A percentile compares a stretch with the other conserved stretches of the same genome.
These are phyloP conservation scores for Aspergillus vadensis DNA, from an alignment of 2,329 filamentous ascomycete species.

Conservation along the genomic window DNA sequence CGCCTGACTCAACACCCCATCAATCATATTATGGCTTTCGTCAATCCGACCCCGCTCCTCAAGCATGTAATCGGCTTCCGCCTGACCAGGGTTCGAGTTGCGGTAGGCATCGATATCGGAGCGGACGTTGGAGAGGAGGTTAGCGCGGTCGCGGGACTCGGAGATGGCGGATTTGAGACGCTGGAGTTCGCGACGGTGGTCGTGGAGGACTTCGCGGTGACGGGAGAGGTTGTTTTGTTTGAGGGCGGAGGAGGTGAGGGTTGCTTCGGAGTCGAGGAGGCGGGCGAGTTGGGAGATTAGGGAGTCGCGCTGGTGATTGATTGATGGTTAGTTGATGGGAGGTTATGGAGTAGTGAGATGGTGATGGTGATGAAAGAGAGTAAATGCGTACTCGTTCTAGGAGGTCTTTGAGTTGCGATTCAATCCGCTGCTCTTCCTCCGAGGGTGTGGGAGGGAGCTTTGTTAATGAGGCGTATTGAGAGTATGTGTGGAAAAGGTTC, in stretches of 20 bases:
- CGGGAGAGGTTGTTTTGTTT: conserved; percentile 95
- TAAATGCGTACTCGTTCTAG: conserved; percentile 55
- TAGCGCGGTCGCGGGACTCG: conserved; percentile 80
- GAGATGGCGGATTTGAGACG: conserved; percentile 73
- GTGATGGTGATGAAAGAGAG: background rate
- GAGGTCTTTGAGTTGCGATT: conserved; percentile 79
- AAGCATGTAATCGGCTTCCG: conserved; percentile 96
- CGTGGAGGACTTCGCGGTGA: conserved; percentile 83
- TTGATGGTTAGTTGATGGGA: conserved; percentile 7
- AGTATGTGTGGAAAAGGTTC: conserved; percentile 69
- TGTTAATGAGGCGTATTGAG: conserved; percentile 80
- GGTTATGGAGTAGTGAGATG: background rate
- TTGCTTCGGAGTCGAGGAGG: conserved; percentile 88
- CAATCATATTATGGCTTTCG: conserved; percentile 83
- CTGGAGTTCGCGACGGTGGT: conserved; percentile 80
- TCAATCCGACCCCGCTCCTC: conserved; percentile 84
- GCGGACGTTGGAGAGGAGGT: conserved; percentile 86
- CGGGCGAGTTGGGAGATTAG: conserved; percentile 81
- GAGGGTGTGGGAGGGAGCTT: conserved; percentile 81
- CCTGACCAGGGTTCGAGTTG: conserved; percentile 74
- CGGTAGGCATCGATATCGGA: conserved; percentile 91
- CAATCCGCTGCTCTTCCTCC: conserved; percentile 78
- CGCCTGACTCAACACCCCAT: conserved; percentile 88
- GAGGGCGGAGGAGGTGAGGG: conserved; percentile 83
- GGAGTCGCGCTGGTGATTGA: conserved; percentile 67